Evolutionary conservation across 768 basidiomycete species (phyloP).

Genomic region (Tubosaeta brunneosetosa): DNA sequence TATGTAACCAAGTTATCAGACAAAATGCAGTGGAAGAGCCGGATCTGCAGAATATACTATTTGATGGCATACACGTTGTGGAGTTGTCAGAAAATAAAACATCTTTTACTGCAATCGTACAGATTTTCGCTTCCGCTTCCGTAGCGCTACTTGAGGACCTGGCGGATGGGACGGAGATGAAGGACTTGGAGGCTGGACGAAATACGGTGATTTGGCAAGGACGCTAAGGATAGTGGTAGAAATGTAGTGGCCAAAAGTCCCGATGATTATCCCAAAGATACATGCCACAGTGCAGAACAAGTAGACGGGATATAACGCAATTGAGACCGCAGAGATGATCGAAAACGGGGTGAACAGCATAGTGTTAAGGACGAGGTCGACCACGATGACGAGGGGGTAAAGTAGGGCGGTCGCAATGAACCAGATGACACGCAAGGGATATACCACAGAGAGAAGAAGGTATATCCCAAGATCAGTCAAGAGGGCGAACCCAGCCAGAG

Average conservation of each 20-base stretch:
- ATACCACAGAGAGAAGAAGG: slow-evolving; percentile 8
- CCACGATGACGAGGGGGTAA: slow-evolving; percentile 43
- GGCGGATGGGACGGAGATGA: neutral
- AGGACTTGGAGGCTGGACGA: slow-evolving; percentile 3
- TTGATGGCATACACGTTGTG: neutral
- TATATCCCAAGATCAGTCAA: slow-evolving; percentile 13
- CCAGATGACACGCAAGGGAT: slow-evolving; percentile 24
- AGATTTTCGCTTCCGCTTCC: slow-evolving; percentile 22
- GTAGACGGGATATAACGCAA: slow-evolving; percentile 51
- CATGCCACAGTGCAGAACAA: slow-evolving; percentile 54
- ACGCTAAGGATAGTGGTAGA: slow-evolving; percentile 8
- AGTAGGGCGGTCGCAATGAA: slow-evolving; percentile 37
- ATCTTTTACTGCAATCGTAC: slow-evolving; percentile 20
- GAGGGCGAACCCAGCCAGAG: slow-evolving; percentile 7
- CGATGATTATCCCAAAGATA: slow-evolving; percentile 45
- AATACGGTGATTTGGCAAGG: slow-evolving; percentile 13
- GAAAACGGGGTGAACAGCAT: slow-evolving; percentile 45
- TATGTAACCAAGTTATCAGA: neutral
- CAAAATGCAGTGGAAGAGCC: neutral
- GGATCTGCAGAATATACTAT: neutral
- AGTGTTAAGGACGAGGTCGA: slow-evolving; percentile 37
- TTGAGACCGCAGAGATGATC: slow-evolving; percentile 34
- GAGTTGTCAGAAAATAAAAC: neutral
- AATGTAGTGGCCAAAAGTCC: slow-evolving; percentile 33
- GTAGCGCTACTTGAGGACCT: slow-evolving; percentile 11